Conservation (phyloP, 2,329 filamentous ascomycete species). For the Cadophora malorum region DNA sequence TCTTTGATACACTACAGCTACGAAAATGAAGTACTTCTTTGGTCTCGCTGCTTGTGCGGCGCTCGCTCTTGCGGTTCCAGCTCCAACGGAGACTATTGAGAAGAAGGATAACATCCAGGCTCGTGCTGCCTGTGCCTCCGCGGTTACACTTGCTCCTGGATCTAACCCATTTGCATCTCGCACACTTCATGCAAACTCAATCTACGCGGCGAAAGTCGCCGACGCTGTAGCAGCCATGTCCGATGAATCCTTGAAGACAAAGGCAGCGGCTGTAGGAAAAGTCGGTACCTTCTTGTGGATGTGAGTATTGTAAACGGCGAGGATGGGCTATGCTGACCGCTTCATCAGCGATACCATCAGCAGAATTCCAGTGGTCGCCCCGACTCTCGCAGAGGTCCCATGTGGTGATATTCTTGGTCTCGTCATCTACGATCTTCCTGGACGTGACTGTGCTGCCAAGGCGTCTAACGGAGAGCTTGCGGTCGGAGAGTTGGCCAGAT, state of each 20-base stretch:
- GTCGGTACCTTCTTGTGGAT: constrained; percentile 59
- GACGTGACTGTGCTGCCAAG: constrained; percentile 63
- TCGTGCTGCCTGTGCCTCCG: constrained; percentile 31
- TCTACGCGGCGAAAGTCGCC: constrained; percentile 62
- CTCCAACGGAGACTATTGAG: constrained; percentile 34
- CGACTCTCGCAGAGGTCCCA: constrained; percentile 53
- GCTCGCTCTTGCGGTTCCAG: constrained; percentile 33
- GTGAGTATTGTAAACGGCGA: constrained; percentile 26
- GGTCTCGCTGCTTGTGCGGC: constrained; percentile 36
- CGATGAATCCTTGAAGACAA: constrained; percentile 55
- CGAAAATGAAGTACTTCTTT: constrained; percentile 37
- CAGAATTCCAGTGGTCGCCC: constrained; percentile 55
- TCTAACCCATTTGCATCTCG: constrained; percentile 60
- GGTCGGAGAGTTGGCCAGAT: constrained; percentile 57
- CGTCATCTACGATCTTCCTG: constrained; percentile 64
- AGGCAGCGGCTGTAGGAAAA: constrained; percentile 48
- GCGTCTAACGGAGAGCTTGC: constrained; percentile 65
- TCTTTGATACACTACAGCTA: constrained; percentile 19
- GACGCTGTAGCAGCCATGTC: constrained; percentile 59
- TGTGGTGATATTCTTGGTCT: constrained; percentile 54
- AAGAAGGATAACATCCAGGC: constrained; percentile 21
- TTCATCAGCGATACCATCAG: constrained; percentile 51
- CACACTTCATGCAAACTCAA: constrained; percentile 59
- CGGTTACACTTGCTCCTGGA: constrained; percentile 37
- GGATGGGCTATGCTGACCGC: constrained; percentile 15